These are phyloP conservation scores for Botrytis fabae DNA, from an alignment of 2,329 filamentous ascomycete species.

Conservation along the genomic window DNA sequence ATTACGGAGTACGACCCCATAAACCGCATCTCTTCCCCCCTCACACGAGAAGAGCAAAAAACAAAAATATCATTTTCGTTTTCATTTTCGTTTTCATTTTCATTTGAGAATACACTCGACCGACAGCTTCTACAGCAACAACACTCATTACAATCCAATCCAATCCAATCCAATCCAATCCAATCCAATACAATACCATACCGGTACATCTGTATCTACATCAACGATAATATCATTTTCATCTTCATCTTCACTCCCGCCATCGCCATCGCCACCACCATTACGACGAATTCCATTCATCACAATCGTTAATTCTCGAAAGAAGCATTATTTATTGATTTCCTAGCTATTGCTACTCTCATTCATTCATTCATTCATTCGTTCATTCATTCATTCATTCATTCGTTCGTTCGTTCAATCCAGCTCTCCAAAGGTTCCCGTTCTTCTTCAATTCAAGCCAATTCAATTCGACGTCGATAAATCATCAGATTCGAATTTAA, in stretches of 20 bases:
- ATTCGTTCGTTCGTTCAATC: too few relatives aligned
- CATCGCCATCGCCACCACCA: background rate
- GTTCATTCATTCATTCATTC: slow-evolving; percentile 2
- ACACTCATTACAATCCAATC: background rate
- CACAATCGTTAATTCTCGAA: background rate
- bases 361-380: slow-evolving; percentile 3
- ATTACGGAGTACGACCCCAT: background rate
- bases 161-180: background rate
- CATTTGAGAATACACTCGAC: background rate
- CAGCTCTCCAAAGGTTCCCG: background rate
- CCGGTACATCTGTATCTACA: background rate
- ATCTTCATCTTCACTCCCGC: background rate
- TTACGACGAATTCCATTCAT: background rate
- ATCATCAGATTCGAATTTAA: background rate
- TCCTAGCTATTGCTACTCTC: background rate
- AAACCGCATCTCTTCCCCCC: background rate
- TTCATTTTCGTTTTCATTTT: background rate
- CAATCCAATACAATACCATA: background rate
- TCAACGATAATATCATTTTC: background rate
- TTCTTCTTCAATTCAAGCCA: background rate
- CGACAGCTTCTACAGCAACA: slow-evolving; percentile 16
- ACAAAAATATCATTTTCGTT: too few relatives aligned
- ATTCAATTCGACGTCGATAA: background rate
- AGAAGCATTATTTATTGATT: background rate
- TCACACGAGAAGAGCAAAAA: background rate